Percentiles rank a stretch among this genome's conserved stretches.
Evolutionary conservation across 805 yeast species (phyloP).

Genomic region (Candida suzukii): DNA sequence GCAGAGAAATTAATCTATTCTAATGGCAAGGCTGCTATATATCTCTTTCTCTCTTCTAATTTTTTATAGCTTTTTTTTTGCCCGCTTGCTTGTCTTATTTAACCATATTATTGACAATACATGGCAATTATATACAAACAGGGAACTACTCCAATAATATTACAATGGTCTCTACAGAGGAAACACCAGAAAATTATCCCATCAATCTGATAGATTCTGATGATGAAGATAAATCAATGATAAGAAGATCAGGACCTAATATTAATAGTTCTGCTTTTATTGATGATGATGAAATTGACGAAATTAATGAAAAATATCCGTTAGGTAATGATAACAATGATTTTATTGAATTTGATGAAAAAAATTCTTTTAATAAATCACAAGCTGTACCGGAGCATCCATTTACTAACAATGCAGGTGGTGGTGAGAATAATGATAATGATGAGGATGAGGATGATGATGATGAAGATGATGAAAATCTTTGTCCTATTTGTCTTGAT

Average conservation of each 20-base stretch:
- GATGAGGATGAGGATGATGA: not conserved
- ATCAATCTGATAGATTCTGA: not conserved
- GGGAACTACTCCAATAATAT: not conserved
- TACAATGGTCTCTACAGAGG: not conserved
- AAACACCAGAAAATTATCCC: not conserved
- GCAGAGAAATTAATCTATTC: no score
- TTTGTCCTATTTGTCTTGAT: conserved; percentile 28
- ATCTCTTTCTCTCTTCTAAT: no score
- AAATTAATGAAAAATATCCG: not conserved
- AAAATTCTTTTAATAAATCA: no score
- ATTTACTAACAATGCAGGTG: no score
- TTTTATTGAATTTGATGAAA: no score
- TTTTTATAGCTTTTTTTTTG: no score
- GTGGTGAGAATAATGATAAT: not conserved
- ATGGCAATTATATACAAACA: not conserved
- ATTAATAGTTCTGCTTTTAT: not conserved
- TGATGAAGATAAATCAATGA: not conserved
- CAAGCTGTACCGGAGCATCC: no score
- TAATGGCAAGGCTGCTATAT: no score
- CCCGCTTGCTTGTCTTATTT: no score
- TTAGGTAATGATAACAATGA: not conserved
- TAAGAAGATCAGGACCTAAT: no score
- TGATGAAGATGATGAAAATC: conserved; percentile 5
- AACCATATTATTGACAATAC: no score
- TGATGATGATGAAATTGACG: not conserved